A percentile compares a stretch with the other conserved stretches of the same genome.
Conservation (phyloP, 2,329 filamentous ascomycete genomes). For the Trichoderma sp. region DNA sequence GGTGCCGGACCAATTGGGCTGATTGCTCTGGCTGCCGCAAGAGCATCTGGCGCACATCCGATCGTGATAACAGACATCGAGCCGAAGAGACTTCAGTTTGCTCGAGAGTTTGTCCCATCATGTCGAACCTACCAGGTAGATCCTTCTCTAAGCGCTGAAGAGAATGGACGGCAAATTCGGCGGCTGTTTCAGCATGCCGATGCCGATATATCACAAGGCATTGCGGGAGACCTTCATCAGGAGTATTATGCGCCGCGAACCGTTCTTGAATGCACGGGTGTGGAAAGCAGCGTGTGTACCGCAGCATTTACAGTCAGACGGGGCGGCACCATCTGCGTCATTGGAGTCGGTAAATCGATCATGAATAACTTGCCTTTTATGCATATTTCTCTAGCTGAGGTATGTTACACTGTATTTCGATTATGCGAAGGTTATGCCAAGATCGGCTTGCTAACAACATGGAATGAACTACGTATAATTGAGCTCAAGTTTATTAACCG, state of each 20-base stretch:
- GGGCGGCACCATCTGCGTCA: slow-evolving; percentile 3
- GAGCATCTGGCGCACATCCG: slow-evolving; percentile 5
- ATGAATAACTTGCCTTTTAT: slow-evolving; percentile 14
- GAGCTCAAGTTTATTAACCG: slow-evolving; percentile 11
- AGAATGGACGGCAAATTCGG: not conserved
- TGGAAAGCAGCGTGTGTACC: slow-evolving; percentile 7
- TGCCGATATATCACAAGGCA: not conserved
- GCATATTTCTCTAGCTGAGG: slow-evolving; percentile 13
- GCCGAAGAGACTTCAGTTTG: slow-evolving; percentile 2
- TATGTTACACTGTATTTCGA: not conserved
- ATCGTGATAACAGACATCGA: slow-evolving; percentile 5
- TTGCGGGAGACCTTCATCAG: not conserved
- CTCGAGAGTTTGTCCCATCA: not conserved
- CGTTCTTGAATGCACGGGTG: not conserved
- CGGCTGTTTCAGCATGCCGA: not conserved
- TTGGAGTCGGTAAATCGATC: slow-evolving; percentile 8
- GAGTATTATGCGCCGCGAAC: slow-evolving; percentile 6
- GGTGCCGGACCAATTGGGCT: not conserved
- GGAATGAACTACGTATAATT: not conserved
- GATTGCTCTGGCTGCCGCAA: not conserved
- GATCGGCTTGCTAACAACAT: not conserved
- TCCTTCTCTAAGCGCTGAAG: not conserved
- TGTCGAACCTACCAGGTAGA: slow-evolving; percentile 10
- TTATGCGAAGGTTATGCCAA: not conserved
- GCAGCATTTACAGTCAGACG: slow-evolving; percentile 6